phyloP scores from a whole-genome alignment of 306 rosid species.

The Rosa chinensis region DNA sequence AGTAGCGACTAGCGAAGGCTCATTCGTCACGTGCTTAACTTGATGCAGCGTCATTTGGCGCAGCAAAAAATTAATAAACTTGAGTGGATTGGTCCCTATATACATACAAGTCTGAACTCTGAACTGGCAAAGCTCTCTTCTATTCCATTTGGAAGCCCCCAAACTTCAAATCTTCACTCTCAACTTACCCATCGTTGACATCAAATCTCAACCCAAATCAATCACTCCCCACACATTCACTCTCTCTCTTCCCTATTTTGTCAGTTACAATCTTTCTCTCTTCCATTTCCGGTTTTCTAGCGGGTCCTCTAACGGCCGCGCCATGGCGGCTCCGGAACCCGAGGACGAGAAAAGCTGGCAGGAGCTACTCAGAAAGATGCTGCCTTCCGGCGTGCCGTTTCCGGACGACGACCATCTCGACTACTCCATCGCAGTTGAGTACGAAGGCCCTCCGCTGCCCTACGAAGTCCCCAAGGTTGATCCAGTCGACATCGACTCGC shows the following conservation, averaged over 20 bases:
- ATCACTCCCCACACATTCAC: neutral
- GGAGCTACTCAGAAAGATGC: constrained; percentile 64
- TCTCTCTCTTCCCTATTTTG: neutral
- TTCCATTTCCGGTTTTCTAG: constrained; percentile 12
- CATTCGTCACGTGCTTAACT: neutral
- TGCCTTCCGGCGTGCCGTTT: constrained; percentile 73
- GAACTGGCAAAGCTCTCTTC: neutral
- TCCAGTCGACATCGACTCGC: constrained; percentile 51
- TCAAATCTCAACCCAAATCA: neutral
- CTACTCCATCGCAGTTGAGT: constrained; percentile 77
- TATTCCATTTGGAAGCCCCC: neutral
- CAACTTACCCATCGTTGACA: neutral
- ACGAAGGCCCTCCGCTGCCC: constrained; percentile 67
- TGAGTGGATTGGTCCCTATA: neutral
- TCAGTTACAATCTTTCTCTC: neutral
- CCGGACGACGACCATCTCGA: constrained; percentile 89
- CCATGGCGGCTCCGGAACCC: constrained; percentile 67
- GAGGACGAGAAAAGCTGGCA: constrained; percentile 60
- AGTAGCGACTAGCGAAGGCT: neutral
- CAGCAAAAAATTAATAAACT: neutral
- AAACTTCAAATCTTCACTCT: neutral
- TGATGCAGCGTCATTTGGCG: neutral
- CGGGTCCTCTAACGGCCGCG: constrained; percentile 33
- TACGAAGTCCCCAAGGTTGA: constrained; percentile 72
- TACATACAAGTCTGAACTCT: neutral